Conservation (phyloP, 768 basidiomycete genomes). For the Mycena rebaudengoi region DNA sequence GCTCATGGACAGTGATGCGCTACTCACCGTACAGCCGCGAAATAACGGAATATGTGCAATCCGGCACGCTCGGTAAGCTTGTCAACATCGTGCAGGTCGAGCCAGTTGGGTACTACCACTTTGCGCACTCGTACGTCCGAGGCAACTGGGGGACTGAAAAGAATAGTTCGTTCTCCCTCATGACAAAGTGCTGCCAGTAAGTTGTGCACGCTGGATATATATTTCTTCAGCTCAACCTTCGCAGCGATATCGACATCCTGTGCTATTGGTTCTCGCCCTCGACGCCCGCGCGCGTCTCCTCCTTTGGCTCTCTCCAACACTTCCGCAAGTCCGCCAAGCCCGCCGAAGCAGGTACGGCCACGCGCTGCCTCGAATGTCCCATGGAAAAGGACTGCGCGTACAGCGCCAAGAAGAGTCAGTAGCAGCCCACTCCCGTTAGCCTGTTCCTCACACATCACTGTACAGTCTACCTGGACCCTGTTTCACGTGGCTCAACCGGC, state of each 20-base stretch:
- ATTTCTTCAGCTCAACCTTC: constrained; percentile 10
- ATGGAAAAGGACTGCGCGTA: constrained; percentile 80
- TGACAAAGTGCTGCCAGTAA: constrained; percentile 93
- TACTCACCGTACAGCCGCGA: constrained; percentile 87
- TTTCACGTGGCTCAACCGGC: constrained; percentile 56
- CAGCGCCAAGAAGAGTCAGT: constrained; percentile 84
- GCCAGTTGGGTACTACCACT: constrained; percentile 88
- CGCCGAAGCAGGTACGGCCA: constrained; percentile 66
- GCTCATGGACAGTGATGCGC: constrained; percentile 67
- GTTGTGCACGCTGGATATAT: constrained; percentile 32
- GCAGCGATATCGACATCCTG: constrained; percentile 85
- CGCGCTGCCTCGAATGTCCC: constrained; percentile 81
- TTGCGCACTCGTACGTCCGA: constrained; percentile 90
- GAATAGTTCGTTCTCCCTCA: constrained; percentile 79
- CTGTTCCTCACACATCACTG: too few relatives aligned
- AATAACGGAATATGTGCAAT: constrained; percentile 73
- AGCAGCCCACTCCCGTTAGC: too few relatives aligned
- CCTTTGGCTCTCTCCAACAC: constrained; percentile 87
- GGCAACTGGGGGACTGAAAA: constrained; percentile 80
- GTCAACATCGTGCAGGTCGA: constrained; percentile 88
- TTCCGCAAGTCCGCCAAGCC: constrained; percentile 83
- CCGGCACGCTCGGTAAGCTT: constrained; percentile 76
- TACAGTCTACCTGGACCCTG: constrained; percentile 84
- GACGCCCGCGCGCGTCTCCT: constrained; percentile 74
- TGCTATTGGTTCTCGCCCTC: constrained; percentile 80